A percentile compares a stretch with the other conserved stretches of the same genome.
Evolutionary conservation across 139 green algal species (phyloP).

Genomic region (Spirogloea muscicola): DNA sequence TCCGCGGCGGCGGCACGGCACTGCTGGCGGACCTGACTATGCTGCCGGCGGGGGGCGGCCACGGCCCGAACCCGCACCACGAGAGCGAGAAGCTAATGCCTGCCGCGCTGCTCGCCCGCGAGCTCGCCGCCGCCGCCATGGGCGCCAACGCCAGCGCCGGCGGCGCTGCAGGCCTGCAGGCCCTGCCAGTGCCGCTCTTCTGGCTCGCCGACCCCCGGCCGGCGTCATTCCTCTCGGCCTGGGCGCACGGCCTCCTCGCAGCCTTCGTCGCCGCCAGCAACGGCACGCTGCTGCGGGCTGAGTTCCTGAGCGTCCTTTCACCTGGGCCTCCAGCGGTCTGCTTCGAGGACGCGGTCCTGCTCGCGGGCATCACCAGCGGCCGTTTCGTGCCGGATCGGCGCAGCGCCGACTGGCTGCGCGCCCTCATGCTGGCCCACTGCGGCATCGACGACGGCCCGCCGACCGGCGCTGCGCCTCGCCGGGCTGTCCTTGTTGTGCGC

Average conservation of each 20-base stretch:
- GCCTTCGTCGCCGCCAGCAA: neutral
- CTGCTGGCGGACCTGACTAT: too few relatives aligned
- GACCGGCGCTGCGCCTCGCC: too few relatives aligned
- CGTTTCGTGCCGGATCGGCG: neutral
- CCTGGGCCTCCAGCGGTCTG: neutral
- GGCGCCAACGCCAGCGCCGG: too few relatives aligned
- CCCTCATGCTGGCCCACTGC: neutral
- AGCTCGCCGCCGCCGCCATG: too few relatives aligned
- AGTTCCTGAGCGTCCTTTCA: too few relatives aligned
- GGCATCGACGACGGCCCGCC: too few relatives aligned
- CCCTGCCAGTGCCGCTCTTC: neutral
- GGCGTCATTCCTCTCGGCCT: conserved; percentile 4
- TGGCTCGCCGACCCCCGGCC: too few relatives aligned
- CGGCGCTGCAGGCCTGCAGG: neutral
- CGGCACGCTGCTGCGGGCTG: neutral
- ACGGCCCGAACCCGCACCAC: conserved; percentile 10
- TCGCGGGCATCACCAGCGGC: neutral
- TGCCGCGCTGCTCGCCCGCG: neutral
- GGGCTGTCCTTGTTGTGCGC: too few relatives aligned
- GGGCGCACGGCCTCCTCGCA: neutral
- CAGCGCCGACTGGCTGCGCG: neutral
- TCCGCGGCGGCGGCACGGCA: too few relatives aligned
- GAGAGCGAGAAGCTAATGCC: conserved; percentile 6
- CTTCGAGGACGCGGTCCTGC: conserved; percentile 7
- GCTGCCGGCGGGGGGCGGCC: too few relatives aligned